Percentiles rank a stretch among this genome's conserved stretches.
Evolutionary conservation across 495 filamentous ascomycete genomes (phyloP).

Genomic region (Hypoxylon crocopeplum): DNA sequence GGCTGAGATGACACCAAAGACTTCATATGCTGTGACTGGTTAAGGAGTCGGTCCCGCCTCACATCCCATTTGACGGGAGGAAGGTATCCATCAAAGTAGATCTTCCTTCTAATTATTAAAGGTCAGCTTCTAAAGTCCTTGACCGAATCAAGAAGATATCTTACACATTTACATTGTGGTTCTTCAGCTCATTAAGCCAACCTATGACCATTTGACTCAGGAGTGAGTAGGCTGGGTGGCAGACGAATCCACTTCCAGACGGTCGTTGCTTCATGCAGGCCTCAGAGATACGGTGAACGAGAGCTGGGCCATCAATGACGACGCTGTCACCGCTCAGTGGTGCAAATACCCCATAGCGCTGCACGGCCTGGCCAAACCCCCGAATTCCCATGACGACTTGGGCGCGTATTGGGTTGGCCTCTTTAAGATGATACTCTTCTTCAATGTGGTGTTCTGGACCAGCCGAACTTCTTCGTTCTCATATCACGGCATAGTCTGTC

Average conservation of each 20-base stretch:
- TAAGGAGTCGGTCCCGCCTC: conserved; percentile 59
- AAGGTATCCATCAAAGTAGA: conserved; percentile 82
- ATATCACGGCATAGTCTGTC: no score
- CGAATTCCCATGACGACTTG: conserved; percentile 71
- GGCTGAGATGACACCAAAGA: conserved; percentile 47
- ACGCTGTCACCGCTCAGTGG: conserved; percentile 54
- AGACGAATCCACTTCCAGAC: conserved; percentile 45
- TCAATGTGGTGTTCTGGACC: background rate
- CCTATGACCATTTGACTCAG: conserved; percentile 63
- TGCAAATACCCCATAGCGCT: conserved; percentile 60
- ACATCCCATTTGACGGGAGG: conserved; percentile 63
- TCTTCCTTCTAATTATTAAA: conserved; percentile 54
- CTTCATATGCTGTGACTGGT: conserved; percentile 45
- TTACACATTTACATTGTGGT: conserved; percentile 65
- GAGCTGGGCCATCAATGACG: conserved; percentile 77
- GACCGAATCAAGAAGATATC: background rate
- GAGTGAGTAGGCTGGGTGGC: conserved; percentile 66
- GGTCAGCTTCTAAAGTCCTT: conserved; percentile 8
- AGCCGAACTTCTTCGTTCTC: no score
- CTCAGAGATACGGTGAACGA: conserved; percentile 74
- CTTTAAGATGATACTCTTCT: background rate
- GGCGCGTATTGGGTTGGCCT: background rate
- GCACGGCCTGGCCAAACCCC: conserved; percentile 62
- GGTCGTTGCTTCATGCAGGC: conserved; percentile 54
- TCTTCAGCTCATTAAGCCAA: conserved; percentile 65